phyloP scores from a whole-genome alignment of 2,329 filamentous ascomycete species.

The Thelonectria blattea region DNA sequence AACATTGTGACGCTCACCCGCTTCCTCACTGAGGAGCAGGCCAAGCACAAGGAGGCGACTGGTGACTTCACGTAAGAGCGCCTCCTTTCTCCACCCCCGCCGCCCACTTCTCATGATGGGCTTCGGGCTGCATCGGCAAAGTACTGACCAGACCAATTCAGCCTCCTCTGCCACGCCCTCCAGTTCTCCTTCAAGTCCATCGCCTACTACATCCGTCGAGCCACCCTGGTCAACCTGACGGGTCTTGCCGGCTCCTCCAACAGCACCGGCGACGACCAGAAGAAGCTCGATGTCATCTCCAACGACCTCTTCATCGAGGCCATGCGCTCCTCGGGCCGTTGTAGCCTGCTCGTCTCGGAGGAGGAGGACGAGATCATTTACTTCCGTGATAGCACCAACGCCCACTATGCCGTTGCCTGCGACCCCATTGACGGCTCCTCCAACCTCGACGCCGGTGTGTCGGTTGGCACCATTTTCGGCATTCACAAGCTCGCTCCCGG shows the following conservation, averaged over 20 bases:
- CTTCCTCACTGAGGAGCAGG: constrained; percentile 95
- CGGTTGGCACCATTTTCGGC: constrained; percentile 95
- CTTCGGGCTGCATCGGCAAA: constrained; percentile 16
- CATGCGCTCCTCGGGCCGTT: constrained; percentile 92
- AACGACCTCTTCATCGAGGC: constrained; percentile 97
- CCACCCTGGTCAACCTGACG: constrained; percentile 92
- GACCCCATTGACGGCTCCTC: constrained; percentile 98
- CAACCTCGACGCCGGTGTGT: constrained; percentile 97
- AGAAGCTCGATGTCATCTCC: constrained; percentile 99
- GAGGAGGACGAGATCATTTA: constrained; percentile 93
- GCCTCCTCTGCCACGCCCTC: constrained; percentile 93
- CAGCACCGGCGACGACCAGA: constrained; percentile 95
- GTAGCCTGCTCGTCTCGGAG: constrained; percentile 92
- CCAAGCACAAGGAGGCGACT: constrained; percentile 90
- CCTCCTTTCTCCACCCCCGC: constrained; percentile 23
- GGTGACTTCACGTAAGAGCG: constrained; percentile 92
- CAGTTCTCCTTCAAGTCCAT: constrained; percentile 99
- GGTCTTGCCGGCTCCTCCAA: constrained; percentile 95
- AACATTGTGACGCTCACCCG: constrained; percentile 95
- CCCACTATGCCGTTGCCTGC: constrained; percentile 94
- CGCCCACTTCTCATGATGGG: constrained; percentile 2
- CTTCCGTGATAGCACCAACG: constrained; percentile 76
- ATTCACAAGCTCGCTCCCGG: constrained; percentile 88
- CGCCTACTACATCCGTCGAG: constrained; percentile 97
- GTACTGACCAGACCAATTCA: constrained; percentile 46